phyloP scores from a whole-genome alignment of 129 eudicot genomes.

The Flaveria bidentis region DNA sequence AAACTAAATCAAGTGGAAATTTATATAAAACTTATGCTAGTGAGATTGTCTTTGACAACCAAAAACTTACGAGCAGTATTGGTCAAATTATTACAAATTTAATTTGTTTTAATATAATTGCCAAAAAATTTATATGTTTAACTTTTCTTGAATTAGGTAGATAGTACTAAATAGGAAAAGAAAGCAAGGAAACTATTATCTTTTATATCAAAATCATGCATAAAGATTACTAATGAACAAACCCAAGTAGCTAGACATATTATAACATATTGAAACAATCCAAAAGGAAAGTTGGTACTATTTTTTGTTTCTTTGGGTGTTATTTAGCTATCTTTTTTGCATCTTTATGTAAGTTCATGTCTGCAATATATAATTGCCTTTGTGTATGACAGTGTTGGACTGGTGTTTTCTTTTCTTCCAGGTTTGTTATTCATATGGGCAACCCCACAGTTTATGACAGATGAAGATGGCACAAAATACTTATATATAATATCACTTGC shows the following conservation, averaged over 20 bases:
- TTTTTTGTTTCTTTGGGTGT: slow-evolving; percentile 26
- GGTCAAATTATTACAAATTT: no score
- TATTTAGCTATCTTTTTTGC: slow-evolving; percentile 27
- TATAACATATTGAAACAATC: slow-evolving; percentile 15
- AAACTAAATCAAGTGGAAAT: no score
- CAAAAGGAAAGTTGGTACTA: slow-evolving; percentile 26
- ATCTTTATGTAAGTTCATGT: slow-evolving; percentile 37
- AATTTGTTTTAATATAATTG: neutral
- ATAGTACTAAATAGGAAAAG: neutral
- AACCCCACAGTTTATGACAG: neutral
- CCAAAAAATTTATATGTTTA: neutral
- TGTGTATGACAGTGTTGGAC: slow-evolving; percentile 26
- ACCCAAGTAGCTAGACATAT: neutral
- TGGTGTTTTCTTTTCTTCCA: neutral
- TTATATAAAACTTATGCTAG: no score
- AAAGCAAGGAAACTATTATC: neutral
- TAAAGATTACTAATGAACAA: slow-evolving; percentile 4
- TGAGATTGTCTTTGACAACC: no score
- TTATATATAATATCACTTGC: slow-evolving; percentile 11
- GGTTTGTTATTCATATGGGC: slow-evolving; percentile 7
- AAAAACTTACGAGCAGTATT: no score
- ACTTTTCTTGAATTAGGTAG: neutral
- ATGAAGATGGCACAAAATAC: slow-evolving; percentile 30
- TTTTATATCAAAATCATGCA: neutral
- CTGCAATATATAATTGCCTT: slow-evolving; percentile 21